Evolutionary conservation across 495 filamentous ascomycete species (phyloP), one percentile per base, ranked within the genome.

Genomic region (Tricharina praecox): DNA sequence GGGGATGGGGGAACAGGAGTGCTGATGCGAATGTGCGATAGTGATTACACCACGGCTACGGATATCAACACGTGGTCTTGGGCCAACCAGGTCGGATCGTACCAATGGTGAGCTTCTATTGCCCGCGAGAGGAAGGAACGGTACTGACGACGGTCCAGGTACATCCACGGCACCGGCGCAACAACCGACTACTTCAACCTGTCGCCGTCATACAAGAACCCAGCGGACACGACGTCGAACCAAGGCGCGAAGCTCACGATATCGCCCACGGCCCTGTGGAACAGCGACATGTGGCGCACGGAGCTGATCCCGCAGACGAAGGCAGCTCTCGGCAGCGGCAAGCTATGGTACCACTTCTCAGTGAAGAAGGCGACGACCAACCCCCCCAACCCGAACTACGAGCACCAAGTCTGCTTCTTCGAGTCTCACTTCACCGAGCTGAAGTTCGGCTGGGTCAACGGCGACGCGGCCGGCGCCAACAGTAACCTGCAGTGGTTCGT

Each of bases 371-470:
- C 60, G 9, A 64, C 67, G 40, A 68, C 65, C 25, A 81, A 82
- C 61, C 61, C 75, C 0, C 79, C 79, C 0, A 70, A 66, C 23
- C 66, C 68, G 1, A 67, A 65, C 3, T 70, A 76, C 45, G 79
- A 84, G 66, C 79, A 83, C 59, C 79, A 84, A 63, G 77, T 84
- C 49, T 73, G 70, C 54, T 84, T 84, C 67, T 83, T 84, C 56
- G 71, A 82, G 67, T 74, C 68, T 60, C 78, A 82, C 66, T 83
- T 82, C 63, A 82, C 79, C 47, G 79, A 82, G 66, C 62, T 85
- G 59, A 82, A 84, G 66, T 75, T 74, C 50, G 81, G 79, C 47
- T 72, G 70, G 70, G 64, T 75, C 46, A 69, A 68, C 38, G 77
- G 77, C 45, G 74, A 75, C 61, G 50, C 57, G 40, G 74, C 70